Evolutionary conservation across 495 filamentous ascomycete species (phyloP).

Genomic region (Penicillium steckii): DNA sequence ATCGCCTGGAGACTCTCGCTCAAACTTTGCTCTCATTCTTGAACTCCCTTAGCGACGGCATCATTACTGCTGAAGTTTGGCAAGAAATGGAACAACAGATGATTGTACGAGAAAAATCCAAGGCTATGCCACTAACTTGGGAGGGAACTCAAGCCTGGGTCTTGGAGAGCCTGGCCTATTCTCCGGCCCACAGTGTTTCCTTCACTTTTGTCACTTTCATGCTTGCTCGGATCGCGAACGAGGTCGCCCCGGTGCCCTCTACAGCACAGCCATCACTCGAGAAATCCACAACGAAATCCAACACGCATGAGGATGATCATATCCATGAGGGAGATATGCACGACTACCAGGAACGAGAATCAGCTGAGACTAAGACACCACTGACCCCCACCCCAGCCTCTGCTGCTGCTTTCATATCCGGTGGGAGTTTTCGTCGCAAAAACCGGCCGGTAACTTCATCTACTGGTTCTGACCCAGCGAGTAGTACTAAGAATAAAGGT

Average conservation of each 20-base stretch:
- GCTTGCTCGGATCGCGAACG: constrained; percentile 54
- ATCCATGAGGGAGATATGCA: neutral
- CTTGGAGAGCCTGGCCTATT: constrained; percentile 67
- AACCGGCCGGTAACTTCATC: constrained; percentile 19
- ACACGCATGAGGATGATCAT: neutral
- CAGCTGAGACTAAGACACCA: neutral
- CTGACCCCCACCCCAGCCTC: constrained; percentile 24
- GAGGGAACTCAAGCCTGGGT: constrained; percentile 69
- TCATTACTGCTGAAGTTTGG: constrained; percentile 71
- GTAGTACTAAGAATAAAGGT: neutral
- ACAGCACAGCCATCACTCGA: neutral
- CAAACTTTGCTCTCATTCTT: constrained; percentile 71
- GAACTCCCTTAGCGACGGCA: constrained; percentile 67
- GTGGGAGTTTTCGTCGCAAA: constrained; percentile 34
- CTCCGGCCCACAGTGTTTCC: constrained; percentile 76
- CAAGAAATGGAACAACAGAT: constrained; percentile 64
- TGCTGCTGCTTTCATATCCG: constrained; percentile 31
- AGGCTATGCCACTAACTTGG: constrained; percentile 39
- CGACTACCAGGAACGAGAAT: neutral
- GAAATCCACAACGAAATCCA: neutral
- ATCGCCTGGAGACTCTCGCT: constrained; percentile 67
- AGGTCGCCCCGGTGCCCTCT: constrained; percentile 39
- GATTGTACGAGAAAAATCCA: constrained; percentile 47
- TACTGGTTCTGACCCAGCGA: constrained; percentile 2
- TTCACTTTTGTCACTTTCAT: constrained; percentile 85